Evolutionary conservation across 768 basidiomycete genomes (phyloP), one percentile per base, ranked within the genome.

Genomic region (Pleurotus platypus): DNA sequence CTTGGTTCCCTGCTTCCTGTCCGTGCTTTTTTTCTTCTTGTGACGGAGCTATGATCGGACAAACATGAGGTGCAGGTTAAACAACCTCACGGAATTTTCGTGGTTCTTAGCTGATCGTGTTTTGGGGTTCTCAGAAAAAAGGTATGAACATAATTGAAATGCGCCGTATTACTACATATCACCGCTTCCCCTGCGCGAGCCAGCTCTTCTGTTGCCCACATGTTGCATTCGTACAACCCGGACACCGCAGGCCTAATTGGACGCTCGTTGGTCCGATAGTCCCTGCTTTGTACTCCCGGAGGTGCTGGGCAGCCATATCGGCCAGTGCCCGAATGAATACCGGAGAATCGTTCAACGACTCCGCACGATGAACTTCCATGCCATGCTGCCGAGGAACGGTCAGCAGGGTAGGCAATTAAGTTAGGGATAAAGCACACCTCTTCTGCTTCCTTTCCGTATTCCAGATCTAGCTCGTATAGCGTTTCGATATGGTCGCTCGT

Each of bases 401-500:
- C 49, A 38, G 38, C 24, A 56, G 53, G 22, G 42, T 35, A 37
- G 15, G 47, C 54, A 55, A 49, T 48, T 22, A 12, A 46, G 37
- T 57, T 38, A 62, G 18, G 27, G 35, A 24, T 24, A 3, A 57
- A 55, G 67, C 83, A 67, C 64, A 94, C 94, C 84, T 96, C 87
- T 69, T 81, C 81, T 7, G 91, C 97, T 72, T 98, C 95, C 72
- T 86, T 87, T 57, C 81, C 81, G 66, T 98, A 97, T 70, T 99
- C 97, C 54, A 95, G 70, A 70, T 99, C 97, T 49, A 98, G 79
- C 75, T 99, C 97, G 65, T 91, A 98, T 49, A 99, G 77, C 20
- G 97, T 99, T 78, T 99, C 97, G 66, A 99, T 98, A 69, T 99
- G 97, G 72, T 99, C 97, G 69, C 90, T 94, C 12, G 97, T 99